Conservation (phyloP, 1,284 basidiomycete species). For the Apiotrichum gracile region DNA sequence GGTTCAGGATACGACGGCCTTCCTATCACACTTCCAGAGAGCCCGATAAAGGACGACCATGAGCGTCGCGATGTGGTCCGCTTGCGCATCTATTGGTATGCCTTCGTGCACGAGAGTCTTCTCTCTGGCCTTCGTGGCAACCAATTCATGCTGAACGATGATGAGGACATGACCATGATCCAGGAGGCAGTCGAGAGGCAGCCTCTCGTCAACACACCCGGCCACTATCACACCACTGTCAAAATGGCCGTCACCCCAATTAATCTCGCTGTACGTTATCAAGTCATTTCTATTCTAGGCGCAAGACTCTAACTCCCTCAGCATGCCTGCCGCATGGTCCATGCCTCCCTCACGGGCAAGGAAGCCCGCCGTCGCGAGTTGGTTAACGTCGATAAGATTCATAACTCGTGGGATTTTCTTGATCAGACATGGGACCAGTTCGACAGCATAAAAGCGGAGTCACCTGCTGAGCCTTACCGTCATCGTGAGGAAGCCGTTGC, state of each 20-base stretch:
- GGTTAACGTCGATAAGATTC: conserved; percentile 59
- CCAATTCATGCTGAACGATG: conserved; percentile 58
- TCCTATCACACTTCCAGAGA: conserved; percentile 46
- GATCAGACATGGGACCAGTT: conserved; percentile 75
- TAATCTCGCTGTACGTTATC: conserved; percentile 51
- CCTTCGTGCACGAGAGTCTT: conserved; percentile 70
- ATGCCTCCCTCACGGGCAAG: conserved; percentile 65
- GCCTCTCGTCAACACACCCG: neutral
- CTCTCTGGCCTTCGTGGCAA: conserved; percentile 71
- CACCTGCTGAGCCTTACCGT: conserved; percentile 44
- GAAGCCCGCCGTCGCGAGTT: conserved; percentile 58
- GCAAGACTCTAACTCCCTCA: conserved; percentile 21
- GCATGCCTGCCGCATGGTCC: conserved; percentile 65
- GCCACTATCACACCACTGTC: conserved; percentile 37
- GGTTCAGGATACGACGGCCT: conserved; percentile 53
- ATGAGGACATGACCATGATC: conserved; percentile 30
- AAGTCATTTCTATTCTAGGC: neutral
- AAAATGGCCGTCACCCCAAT: conserved; percentile 60
- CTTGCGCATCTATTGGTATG: conserved; percentile 75
- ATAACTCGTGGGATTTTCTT: conserved; percentile 71
- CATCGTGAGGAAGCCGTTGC: conserved; percentile 59
- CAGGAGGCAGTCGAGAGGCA: conserved; percentile 7
- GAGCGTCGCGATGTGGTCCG: conserved; percentile 49
- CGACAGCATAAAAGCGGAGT: conserved; percentile 54
- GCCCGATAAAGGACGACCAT: conserved; percentile 48